phyloP scores from a whole-genome alignment of 768 basidiomycete species.

The Boletellus sp. region DNA sequence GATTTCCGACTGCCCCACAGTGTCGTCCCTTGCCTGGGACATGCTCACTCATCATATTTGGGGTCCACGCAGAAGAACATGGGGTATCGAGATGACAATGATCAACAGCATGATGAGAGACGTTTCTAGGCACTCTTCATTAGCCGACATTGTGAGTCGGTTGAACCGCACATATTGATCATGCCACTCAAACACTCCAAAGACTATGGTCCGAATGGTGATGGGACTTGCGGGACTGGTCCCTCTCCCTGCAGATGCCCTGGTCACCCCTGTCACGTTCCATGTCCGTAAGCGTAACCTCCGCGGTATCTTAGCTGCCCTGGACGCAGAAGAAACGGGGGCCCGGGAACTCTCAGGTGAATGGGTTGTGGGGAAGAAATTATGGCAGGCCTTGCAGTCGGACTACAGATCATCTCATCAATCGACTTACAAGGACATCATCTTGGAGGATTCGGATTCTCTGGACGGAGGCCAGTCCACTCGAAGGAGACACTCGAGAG shows the following conservation, averaged over 20 bases:
- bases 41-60: constrained; percentile 75
- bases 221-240: constrained; percentile 80
- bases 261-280: constrained; percentile 94
- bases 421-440: constrained; percentile 19
- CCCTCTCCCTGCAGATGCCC: constrained; percentile 86
- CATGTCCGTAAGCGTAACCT: constrained; percentile 67
- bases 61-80: constrained; percentile 85
- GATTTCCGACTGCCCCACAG: constrained; percentile 11
- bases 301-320: constrained; percentile 73
- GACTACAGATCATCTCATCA: constrained; percentile 63
- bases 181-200: constrained; percentile 2
- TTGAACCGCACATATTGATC: not conserved
- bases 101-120: constrained; percentile 84
- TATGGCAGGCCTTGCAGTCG: constrained; percentile 83
- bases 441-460: constrained; percentile 15
- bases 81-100: constrained; percentile 95
- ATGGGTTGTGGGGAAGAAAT: constrained; percentile 92
- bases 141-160: constrained; percentile 73
- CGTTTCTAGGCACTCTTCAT: constrained; percentile 70
- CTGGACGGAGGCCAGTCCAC: constrained; percentile 11
- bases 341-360: constrained; percentile 83
- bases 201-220: constrained; percentile 52
- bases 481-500: constrained; percentile 59
- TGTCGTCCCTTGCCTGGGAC: constrained; percentile 50
- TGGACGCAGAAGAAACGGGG: constrained; percentile 75